These are phyloP conservation scores for Lichtheimia corymbifera DNA, from an alignment of 371 early-diverging fungal genomes.

Conservation along the genomic window DNA sequence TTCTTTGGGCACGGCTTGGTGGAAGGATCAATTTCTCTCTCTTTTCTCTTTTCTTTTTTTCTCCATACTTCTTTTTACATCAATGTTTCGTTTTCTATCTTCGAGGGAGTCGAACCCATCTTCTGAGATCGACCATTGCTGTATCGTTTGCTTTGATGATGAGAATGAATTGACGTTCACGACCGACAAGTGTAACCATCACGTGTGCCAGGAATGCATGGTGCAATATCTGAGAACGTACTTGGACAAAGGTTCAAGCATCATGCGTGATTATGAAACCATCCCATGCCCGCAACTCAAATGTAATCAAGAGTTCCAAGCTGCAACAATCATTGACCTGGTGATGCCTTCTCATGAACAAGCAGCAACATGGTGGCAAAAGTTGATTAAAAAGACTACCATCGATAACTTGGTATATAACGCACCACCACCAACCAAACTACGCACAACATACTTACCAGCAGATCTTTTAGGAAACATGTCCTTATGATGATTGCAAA, in stretches of 20 bases:
- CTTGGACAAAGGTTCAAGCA: not conserved
- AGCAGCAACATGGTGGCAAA: not conserved
- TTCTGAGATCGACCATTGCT: not conserved
- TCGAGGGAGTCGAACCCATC: no score
- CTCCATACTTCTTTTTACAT: no score
- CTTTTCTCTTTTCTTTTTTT: no score
- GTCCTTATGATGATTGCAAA: constrained; percentile 12
- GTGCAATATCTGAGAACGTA: not conserved
- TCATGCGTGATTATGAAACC: not conserved
- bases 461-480: constrained; percentile 3
- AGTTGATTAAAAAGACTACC: not conserved
- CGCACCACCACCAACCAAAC: not conserved
- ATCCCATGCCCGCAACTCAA: not conserved
- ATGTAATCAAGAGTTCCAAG: not conserved
- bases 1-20: no score
- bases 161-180: not conserved
- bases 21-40: no score
- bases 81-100: no score
- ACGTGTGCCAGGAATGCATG: not conserved
- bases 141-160: not conserved
- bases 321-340: not conserved
- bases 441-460: not conserved
- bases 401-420: not conserved
- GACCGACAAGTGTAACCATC: not conserved
- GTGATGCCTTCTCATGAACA: not conserved